Evolutionary conservation across 176 grass and related monocot genomes (phyloP).

Genomic region (Hordeum marinum): DNA sequence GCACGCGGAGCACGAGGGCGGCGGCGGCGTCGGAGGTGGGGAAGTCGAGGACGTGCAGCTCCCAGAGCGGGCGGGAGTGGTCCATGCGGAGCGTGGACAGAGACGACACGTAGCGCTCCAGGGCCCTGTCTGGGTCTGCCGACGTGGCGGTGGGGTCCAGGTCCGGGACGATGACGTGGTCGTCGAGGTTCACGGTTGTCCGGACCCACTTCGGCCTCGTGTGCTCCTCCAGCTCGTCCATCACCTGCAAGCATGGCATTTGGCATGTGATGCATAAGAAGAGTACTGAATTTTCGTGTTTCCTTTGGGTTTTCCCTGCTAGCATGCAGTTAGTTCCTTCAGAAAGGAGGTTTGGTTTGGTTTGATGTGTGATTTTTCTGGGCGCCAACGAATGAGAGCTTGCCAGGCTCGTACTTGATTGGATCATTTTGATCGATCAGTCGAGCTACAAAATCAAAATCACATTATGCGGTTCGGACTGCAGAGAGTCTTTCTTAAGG

Average conservation of each 20-base stretch:
- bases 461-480: background rate
- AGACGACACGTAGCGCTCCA: constrained; percentile 76
- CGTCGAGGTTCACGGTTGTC: constrained; percentile 47
- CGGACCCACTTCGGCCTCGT: constrained; percentile 51
- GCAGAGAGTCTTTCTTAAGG: background rate
- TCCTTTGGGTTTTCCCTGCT: too few species aligned
- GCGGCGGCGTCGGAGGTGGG: constrained; percentile 64
- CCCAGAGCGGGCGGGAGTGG: constrained; percentile 71
- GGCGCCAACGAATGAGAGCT: background rate
- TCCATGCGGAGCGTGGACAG: constrained; percentile 52
- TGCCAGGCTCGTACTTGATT: background rate
- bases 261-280: background rate
- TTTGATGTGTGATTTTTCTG: background rate
- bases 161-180: constrained; percentile 65
- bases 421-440: background rate
- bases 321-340: background rate
- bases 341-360: background rate
- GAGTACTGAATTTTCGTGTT: too few species aligned
- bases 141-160: constrained; percentile 33
- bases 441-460: background rate
- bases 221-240: constrained; percentile 22
- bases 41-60: constrained; percentile 83
- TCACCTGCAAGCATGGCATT: constrained; percentile 21
- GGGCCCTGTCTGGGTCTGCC: constrained; percentile 19
- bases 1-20: constrained; percentile 48